A percentile compares a stretch with the other conserved stretches of the same genome.
Evolutionary conservation across 2,329 filamentous ascomycete species (phyloP).

Genomic region (Ophidiomyces ophidiicola): DNA sequence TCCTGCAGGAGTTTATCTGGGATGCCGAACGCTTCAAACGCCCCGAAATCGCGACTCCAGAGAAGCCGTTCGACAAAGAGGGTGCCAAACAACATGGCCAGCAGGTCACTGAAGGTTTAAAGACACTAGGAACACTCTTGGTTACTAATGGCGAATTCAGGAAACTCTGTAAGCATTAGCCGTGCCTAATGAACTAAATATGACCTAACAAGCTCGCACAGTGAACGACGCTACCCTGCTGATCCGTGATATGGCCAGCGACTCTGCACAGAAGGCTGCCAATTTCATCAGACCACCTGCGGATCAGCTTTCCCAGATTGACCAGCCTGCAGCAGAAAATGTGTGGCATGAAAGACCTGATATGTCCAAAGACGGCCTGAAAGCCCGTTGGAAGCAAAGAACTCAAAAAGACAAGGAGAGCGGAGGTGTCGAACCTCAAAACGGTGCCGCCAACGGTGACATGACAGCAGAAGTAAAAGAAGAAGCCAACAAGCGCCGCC

Average conservation of each 20-base stretch:
- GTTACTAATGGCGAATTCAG: constrained; percentile 95
- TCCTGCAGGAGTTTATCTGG: constrained; percentile 95
- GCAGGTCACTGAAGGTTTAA: constrained; percentile 69
- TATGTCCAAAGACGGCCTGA: constrained; percentile 56
- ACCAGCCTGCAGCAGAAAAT: constrained; percentile 76
- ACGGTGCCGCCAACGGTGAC: not conserved
- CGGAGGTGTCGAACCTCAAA: constrained; percentile 1
- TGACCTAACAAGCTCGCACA: constrained; percentile 25
- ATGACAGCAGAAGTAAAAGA: constrained; percentile 1
- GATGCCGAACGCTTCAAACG: constrained; percentile 64
- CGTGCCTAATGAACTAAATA: constrained; percentile 17
- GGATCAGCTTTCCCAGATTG: constrained; percentile 63
- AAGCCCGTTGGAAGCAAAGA: constrained; percentile 52
- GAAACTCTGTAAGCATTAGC: constrained; percentile 57
- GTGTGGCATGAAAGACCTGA: constrained; percentile 84
- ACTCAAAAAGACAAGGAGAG: constrained; percentile 34
- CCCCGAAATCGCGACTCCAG: constrained; percentile 47
- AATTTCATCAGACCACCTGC: constrained; percentile 62
- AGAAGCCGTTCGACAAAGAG: constrained; percentile 60
- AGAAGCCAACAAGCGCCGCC: constrained; percentile 36
- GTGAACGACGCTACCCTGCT: constrained; percentile 70
- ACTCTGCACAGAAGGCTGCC: constrained; percentile 72
- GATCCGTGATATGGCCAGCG: constrained; percentile 79
- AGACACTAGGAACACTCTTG: constrained; percentile 75
- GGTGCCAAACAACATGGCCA: constrained; percentile 71